Base-by-base conservation (phyloP, 192 early-diverging fungal genomes). In the Phycomyces nitens region DNA sequence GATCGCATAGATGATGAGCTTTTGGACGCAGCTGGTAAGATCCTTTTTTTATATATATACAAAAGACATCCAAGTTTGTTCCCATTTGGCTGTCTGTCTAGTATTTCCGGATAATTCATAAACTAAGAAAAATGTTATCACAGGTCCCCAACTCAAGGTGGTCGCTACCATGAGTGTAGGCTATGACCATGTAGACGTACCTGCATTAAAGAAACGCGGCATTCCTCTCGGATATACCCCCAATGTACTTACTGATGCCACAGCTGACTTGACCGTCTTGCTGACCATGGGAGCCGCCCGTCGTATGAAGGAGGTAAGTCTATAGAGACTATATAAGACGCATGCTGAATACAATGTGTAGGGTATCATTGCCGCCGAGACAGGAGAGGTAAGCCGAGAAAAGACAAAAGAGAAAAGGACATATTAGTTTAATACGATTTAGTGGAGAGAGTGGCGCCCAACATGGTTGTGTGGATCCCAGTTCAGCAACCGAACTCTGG, bases 191-290 rank as follows among this genome's bases (percentile, higher is more conserved):
- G 81, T 93, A 11, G 86, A 89, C 49, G 59, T 82, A 0, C 53
- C 56, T n/a, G 80, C 75, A 14, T 55, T 88, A 10, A 70, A 81
- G 34, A 72, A 71, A 15, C 77, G 83, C 14, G 73, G 74, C 3
- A 69, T 94, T 40, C 53, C 58, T 21, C 62, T 96, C 10, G 93
- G 93, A 5, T 84, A 89, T 65, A 95, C 94, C 0, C 91, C 93
- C 16, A 87, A 89, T 59, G 92, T 94, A 0, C 77, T 95, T 41
- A 96, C 94, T 0, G 92, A 94, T 60, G 93, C 93, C 0, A 89
- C 88, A 3, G 94, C 93, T 3, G 93, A 94, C 38, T 77, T 90
- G 1, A 88, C 91, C 0, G 80, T 90, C 6, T 77, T 90, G 20
- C 73, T 96, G 49, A 79, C 87, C 15, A 71, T 96, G 24, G 82